Conservation (phyloP, 140 eudicot species). For the Artemisia princeps region DNA sequence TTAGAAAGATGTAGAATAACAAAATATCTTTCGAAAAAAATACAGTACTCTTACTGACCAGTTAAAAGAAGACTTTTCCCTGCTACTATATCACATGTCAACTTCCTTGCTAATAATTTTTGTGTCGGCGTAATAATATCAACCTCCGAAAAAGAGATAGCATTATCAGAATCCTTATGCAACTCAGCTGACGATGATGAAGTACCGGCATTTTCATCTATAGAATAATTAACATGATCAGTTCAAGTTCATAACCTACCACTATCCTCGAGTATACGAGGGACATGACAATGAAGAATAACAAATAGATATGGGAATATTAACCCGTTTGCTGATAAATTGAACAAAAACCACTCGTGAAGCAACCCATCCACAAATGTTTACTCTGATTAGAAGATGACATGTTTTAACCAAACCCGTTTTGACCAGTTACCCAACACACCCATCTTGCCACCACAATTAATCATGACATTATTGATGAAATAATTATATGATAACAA, state of each 20-base stretch:
- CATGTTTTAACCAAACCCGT: neutral
- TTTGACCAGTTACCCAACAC: neutral
- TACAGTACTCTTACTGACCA: conserved; percentile 44
- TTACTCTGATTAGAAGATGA: neutral
- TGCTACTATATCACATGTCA: conserved; percentile 68
- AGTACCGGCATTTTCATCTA: conserved; percentile 38
- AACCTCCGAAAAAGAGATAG: conserved; percentile 71
- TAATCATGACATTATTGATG: neutral
- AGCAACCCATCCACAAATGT: too few relatives aligned
- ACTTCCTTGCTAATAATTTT: conserved; percentile 68
- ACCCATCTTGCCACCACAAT: neutral
- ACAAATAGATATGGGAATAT: too few relatives aligned
- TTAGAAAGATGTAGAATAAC: neutral
- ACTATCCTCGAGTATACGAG: neutral
- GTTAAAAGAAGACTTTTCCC: conserved; percentile 90
- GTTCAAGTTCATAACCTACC: conserved; percentile 7
- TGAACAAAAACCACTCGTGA: too few relatives aligned
- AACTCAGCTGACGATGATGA: conserved; percentile 27
- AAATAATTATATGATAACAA: neutral
- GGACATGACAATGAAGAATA: neutral
- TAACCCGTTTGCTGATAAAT: too few relatives aligned
- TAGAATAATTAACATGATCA: conserved; percentile 24
- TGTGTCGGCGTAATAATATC: conserved; percentile 83
- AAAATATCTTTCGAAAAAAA: neutral
- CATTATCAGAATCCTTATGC: conserved; percentile 33